Base-by-base conservation (phyloP, 2,329 filamentous ascomycete species). In the Venturiaceae sp. region DNA sequence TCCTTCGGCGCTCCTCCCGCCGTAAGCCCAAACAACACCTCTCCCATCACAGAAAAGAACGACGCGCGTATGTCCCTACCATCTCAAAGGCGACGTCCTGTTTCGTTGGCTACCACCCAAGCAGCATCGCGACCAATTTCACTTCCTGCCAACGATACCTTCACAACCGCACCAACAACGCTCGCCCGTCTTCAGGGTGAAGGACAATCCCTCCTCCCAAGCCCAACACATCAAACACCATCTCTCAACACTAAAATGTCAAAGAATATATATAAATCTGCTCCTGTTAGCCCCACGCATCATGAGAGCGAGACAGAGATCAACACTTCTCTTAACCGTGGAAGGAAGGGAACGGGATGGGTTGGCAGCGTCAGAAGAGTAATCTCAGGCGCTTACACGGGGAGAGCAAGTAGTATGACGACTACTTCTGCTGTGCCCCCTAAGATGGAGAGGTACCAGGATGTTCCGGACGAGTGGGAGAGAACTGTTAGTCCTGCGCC, bases 311-410 rank as follows among this genome's bases (percentile, higher is more conserved):
- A 30, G 13, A 50, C 44, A 26, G 26, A 50, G 21, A 50, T 30
- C 2, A 50, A 50, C 26, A 50, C 44, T 13, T 16, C 16, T 30
- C 44, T 50, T 16, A 50, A 50, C 11, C 60, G 71, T 68, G 70
- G 62, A 63, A 57, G 34, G 55, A 46, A 50, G 23, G 33, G 21
- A 5, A 21, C 72, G 72, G 80, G 80, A 26, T 89, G 86, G 84
- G 74, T 91, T 11, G 86, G 86, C 23, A 88, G 83, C 53, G 69
- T 91, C 21, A 78, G 82, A 19, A 79, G 85, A 37, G 85, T 85
- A 11, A 79, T 79, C 5, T 68, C 57, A 14, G 57, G 46, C 2
- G 57, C 46, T 19, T 50, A 33, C 14, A 36, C 33, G 6, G 46
- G 14, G 23, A 32, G 14, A 23, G 36, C 55, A 8, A 19, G 30